Evolutionary conservation across 2,329 filamentous ascomycete species (phyloP).

Genomic region (Monosporascus cannonballus): DNA sequence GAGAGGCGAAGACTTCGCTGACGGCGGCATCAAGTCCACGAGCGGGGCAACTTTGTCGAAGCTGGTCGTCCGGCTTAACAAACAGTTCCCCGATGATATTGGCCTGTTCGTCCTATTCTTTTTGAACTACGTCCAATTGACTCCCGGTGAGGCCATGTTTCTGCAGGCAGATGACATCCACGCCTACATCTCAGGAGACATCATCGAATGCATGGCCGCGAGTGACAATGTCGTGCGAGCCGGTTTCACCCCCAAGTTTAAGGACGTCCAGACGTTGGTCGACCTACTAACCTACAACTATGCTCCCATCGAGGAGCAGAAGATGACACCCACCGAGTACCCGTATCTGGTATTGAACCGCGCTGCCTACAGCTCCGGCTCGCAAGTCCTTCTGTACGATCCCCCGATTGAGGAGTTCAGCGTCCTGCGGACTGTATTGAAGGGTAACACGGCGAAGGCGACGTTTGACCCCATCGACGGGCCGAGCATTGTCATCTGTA

Average conservation of each 20-base stretch:
- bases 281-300: slow-evolving; percentile 93
- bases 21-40: slow-evolving; percentile 61
- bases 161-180: slow-evolving; percentile 96
- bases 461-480: slow-evolving; percentile 85
- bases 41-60: slow-evolving; percentile 65
- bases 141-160: slow-evolving; percentile 91
- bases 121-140: slow-evolving; percentile 86
- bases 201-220: slow-evolving; percentile 98
- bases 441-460: slow-evolving; percentile 66
- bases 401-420: slow-evolving; percentile 96
- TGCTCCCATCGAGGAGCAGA: slow-evolving; percentile 89
- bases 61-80: slow-evolving; percentile 70
- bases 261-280: slow-evolving; percentile 85
- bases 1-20: slow-evolving; percentile 69
- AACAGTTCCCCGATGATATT: slow-evolving; percentile 83
- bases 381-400: slow-evolving; percentile 73
- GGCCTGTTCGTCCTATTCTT: slow-evolving; percentile 95
- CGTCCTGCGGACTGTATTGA: slow-evolving; percentile 75
- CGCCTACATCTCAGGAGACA: slow-evolving; percentile 87
- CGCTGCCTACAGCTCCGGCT: slow-evolving; percentile 72
- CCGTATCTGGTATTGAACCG: slow-evolving; percentile 79
- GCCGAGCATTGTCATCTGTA: slow-evolving; percentile 91
- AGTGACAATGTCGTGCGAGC: slow-evolving; percentile 98
- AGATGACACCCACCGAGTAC: slow-evolving; percentile 82
- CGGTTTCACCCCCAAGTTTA: slow-evolving; percentile 97